A percentile compares a stretch with the other conserved stretches of the same genome.
These are phyloP conservation scores for Rutidosis leptorrhynchoides DNA, from an alignment of 129 eudicot genomes.

Conservation along the genomic window DNA sequence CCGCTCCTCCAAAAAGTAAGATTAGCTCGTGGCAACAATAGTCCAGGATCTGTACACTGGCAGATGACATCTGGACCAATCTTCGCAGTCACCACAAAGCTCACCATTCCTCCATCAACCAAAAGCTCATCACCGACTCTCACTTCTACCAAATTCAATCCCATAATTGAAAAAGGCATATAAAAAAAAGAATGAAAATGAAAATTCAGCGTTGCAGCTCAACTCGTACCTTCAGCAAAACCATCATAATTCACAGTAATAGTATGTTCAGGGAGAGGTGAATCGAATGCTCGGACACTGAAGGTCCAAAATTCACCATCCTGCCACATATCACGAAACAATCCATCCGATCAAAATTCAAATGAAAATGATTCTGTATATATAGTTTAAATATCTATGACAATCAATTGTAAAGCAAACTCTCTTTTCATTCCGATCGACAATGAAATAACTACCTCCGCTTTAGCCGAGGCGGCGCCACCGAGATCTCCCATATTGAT, in stretches of 20 bases:
- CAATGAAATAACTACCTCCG: slow-evolving; percentile 59
- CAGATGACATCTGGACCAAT: slow-evolving; percentile 98
- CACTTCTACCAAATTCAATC: slow-evolving; percentile 43
- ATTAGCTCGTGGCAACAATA: slow-evolving; percentile 85
- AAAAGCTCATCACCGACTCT: slow-evolving; percentile 92
- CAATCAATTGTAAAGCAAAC: no score
- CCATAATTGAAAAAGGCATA: no score
- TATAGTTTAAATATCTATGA: no score
- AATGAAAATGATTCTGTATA: no score
- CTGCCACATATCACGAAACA: slow-evolving; percentile 39
- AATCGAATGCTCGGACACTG: slow-evolving; percentile 73
- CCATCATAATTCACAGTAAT: slow-evolving; percentile 88
- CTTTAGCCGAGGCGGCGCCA: slow-evolving; percentile 72
- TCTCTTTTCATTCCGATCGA: no score
- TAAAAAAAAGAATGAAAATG: no score
- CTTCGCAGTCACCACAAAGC: slow-evolving; percentile 90
- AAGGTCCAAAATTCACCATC: slow-evolving; percentile 95
- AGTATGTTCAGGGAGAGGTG: slow-evolving; percentile 67
- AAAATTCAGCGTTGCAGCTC: no score
- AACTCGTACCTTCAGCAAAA: slow-evolving; percentile 75
- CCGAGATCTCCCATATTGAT: slow-evolving; percentile 98
- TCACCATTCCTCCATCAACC: slow-evolving; percentile 99
- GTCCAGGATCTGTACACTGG: slow-evolving; percentile 92
- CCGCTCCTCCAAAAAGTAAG: slow-evolving; percentile 90
- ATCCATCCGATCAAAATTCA: no score